Percentiles rank a stretch among this genome's conserved stretches.
Evolutionary conservation across 768 basidiomycete genomes (phyloP).

Genomic region (Podaxis carcinomalis): DNA sequence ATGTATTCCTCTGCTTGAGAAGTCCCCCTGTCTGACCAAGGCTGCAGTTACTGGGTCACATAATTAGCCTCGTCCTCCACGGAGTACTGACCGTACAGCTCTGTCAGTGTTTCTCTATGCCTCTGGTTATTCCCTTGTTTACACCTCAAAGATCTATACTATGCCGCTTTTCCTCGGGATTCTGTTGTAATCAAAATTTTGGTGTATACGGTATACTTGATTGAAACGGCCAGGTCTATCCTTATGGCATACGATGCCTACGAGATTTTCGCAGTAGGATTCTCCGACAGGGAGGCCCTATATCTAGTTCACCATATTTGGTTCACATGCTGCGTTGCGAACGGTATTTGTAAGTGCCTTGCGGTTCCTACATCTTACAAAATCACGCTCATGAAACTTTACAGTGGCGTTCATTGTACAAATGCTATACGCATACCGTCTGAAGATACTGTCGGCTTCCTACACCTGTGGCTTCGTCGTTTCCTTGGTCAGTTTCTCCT

Average conservation of each 20-base stretch:
- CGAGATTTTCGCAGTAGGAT: neutral
- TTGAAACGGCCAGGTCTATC: neutral
- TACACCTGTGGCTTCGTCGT: neutral
- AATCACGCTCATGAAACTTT: neutral
- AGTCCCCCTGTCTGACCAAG: neutral
- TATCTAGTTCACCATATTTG: neutral
- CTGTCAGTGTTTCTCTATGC: neutral
- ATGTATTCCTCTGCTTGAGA: neutral
- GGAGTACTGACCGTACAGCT: neutral
- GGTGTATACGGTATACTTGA: slow-evolving; percentile 2
- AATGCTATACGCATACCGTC: slow-evolving; percentile 24
- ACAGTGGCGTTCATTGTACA: slow-evolving; percentile 24
- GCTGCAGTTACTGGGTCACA: neutral
- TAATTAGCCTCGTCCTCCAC: neutral
- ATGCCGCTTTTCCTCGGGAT: slow-evolving; percentile 10
- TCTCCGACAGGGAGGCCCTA: neutral
- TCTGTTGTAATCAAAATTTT: neutral
- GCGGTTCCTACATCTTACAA: neutral
- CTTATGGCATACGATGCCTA: neutral
- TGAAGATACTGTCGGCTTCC: slow-evolving; percentile 20
- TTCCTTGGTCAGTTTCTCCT: neutral
- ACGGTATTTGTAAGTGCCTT: neutral
- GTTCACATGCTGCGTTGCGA: neutral
- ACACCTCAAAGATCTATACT: slow-evolving; percentile 4
- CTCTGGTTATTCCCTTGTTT: neutral